These are phyloP conservation scores for Talaromyces sp. DNA, from an alignment of 2,329 filamentous ascomycete species.

Conservation along the genomic window DNA sequence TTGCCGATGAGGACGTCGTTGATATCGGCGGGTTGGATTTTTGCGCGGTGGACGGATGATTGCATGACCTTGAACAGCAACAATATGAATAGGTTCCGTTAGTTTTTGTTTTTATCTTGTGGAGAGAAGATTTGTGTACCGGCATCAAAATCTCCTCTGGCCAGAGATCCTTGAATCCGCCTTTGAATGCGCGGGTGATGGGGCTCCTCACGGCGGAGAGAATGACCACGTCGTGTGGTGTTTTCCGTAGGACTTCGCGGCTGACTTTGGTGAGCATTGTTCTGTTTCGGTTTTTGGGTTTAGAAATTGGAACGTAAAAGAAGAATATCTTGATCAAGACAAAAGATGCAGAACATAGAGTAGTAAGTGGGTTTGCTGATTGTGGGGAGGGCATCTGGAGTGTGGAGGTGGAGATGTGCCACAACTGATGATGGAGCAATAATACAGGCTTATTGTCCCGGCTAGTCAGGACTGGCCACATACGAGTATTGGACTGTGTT, in stretches of 20 bases:
- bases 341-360: background rate
- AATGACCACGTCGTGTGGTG: conserved; percentile 89
- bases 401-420: background rate
- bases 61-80: conserved; percentile 18
- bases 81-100: background rate
- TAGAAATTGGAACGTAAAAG: background rate
- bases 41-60: conserved; percentile 19
- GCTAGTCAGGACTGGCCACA: background rate
- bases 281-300: background rate
- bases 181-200: conserved; percentile 78
- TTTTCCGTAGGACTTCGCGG: conserved; percentile 48
- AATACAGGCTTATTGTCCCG: too few species aligned
- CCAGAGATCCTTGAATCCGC: conserved; percentile 73
- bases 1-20: conserved; percentile 75
- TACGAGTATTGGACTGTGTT: background rate
- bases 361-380: background rate
- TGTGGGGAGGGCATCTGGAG: background rate
- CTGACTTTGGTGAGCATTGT: conserved; percentile 9
- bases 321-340: background rate
- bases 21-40: conserved; percentile 73
- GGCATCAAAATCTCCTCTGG: conserved; percentile 21
- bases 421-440: too few species aligned
- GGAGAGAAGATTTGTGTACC: background rate
- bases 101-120: background rate
- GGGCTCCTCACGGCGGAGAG: conserved; percentile 84